Evolutionary conservation across 257 asterid genomes (phyloP), one percentile per base, ranked within the genome.

Genomic region (Verbena officinalis): DNA sequence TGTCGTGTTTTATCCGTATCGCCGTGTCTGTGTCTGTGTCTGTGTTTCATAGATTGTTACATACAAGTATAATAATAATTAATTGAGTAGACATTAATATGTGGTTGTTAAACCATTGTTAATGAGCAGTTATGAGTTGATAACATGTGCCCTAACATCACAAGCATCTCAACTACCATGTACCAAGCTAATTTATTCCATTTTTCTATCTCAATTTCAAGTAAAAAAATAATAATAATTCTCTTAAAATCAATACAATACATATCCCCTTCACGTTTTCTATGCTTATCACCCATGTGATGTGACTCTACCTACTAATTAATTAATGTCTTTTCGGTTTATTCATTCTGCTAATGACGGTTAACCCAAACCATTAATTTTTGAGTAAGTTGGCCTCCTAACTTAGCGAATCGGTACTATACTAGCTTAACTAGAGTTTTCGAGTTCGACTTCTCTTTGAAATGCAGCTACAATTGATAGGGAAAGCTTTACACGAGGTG

Each of bases 151-250:
- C 57, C 46, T 45, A 56, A 59, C 75, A 54, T 21, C 64, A 15
- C 54, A 71, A 46, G 60, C 69, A 71, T 64, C 76, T 33, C 49
- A 64, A 71, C 76, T 63, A 56, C 62, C 76, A 23, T 44, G 38
- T 5, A 1, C 20, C 9, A 44, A 24, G 11, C 6, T 34, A 27
- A 13, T 36, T 39, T 21, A 12, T 39, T 12, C 17, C 19, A 22
- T 44, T 70, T 19, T 53, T 12, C 7, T 21, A 42, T 24, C 33
- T 27, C 33, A 2, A n/a, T 27, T 27, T 27, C 33, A 27, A 27
- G 5, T 27, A 27, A 27, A 2, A 27, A 27, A 2, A 27, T 27
- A 27, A 27, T 2, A 27, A n/a, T n/a, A 27, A 5, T 27, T 27
- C 14, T 39, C 45, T 13, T 8, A 39, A 44, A 3, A 44, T n/a